phyloP scores from a whole-genome alignment of 208 protist genomes.

The Leishmania braziliensis region DNA sequence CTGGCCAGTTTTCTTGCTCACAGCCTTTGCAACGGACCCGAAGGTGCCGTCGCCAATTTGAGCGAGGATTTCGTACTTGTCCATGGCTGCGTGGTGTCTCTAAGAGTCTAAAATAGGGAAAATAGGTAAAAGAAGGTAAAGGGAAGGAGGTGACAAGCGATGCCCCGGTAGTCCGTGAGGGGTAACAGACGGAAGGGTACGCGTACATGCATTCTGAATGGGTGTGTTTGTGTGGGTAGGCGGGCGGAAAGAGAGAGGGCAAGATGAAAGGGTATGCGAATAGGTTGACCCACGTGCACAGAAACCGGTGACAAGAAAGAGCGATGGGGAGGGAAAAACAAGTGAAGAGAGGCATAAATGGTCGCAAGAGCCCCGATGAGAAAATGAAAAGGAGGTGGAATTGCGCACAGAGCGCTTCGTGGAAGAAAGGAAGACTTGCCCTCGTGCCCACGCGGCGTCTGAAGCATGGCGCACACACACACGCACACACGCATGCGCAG shows the following conservation, averaged over 20 bases:
- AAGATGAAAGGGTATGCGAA: neutral
- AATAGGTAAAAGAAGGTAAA: conserved; percentile 7
- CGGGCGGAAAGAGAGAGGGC: neutral
- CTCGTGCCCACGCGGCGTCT: neutral
- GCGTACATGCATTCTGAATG: conserved; percentile 6
- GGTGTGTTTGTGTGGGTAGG: neutral
- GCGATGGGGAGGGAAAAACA: neutral
- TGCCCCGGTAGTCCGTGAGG: neutral
- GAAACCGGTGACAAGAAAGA: neutral
- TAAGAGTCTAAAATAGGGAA: conserved; percentile 16
- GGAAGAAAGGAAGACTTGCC: neutral
- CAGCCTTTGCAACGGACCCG: conserved; percentile 93
- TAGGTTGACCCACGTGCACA: neutral
- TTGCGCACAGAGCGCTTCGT: neutral
- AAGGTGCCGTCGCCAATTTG: conserved; percentile 97
- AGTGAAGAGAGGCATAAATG: neutral
- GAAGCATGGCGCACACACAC: neutral
- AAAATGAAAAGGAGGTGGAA: neutral
- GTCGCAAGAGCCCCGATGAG: neutral
- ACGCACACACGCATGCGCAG: neutral
- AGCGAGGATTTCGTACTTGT: conserved; percentile 94
- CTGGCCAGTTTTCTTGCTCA: conserved; percentile 91
- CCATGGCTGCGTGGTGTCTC: conserved; percentile 58
- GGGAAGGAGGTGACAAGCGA: conserved; percentile 1
- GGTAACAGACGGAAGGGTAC: neutral